phyloP scores from a whole-genome alignment of 2,329 filamentous ascomycete genomes.

The Endocalyx cinctus region DNA sequence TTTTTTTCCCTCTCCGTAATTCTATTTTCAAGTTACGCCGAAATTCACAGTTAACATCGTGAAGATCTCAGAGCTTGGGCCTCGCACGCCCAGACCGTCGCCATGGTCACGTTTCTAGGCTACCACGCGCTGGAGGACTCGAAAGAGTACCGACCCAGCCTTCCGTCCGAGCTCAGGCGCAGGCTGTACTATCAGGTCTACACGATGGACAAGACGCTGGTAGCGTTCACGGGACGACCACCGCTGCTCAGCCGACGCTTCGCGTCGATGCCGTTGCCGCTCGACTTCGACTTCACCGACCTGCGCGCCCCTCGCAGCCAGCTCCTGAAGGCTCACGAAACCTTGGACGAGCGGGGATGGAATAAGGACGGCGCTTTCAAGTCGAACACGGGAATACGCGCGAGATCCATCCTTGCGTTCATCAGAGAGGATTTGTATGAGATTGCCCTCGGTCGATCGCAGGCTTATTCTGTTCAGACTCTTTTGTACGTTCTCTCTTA shows the following conservation, averaged over 20 bases:
- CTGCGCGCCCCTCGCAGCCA: slow-evolving; percentile 26
- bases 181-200: slow-evolving; percentile 25
- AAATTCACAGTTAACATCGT: not conserved
- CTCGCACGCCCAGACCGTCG: slow-evolving; percentile 12
- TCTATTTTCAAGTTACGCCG: slow-evolving; percentile 4
- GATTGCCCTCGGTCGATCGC: slow-evolving; percentile 42
- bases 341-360: slow-evolving; percentile 34
- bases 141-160: slow-evolving; percentile 1
- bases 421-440: slow-evolving; percentile 57
- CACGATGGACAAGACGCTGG: slow-evolving; percentile 29
- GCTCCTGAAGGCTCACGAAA: slow-evolving; percentile 19
- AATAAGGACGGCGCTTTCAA: slow-evolving; percentile 27
- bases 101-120: slow-evolving; percentile 42
- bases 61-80: slow-evolving; percentile 20
- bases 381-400: slow-evolving; percentile 26
- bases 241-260: slow-evolving; percentile 31
- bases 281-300: slow-evolving; percentile 33
- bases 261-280: slow-evolving; percentile 31
- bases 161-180: slow-evolving; percentile 13
- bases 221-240: slow-evolving; percentile 36
- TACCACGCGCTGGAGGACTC: slow-evolving; percentile 36
- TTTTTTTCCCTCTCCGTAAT: slow-evolving; percentile 2
- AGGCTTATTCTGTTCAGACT: slow-evolving; percentile 32
- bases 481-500: slow-evolving; percentile 24
- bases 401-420: slow-evolving; percentile 34